Evolutionary conservation across 1,139 yeast species (phyloP).

Genomic region (Protomyces lactucae-debilis): DNA sequence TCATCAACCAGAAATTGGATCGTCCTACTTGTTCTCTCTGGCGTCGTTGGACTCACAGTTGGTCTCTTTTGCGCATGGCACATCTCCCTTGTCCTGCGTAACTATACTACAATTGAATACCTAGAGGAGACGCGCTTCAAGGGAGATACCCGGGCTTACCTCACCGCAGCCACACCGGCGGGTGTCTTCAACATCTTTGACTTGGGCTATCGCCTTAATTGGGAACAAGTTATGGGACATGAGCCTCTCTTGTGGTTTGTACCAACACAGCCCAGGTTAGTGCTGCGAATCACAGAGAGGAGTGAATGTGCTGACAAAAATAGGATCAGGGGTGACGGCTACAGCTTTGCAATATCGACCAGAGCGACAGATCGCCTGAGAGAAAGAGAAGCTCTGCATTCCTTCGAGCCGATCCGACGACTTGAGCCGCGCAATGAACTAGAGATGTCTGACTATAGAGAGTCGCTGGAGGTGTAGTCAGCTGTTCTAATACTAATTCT

Average conservation of each 20-base stretch:
- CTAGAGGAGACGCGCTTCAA: constrained; percentile 53
- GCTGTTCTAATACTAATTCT: not conserved
- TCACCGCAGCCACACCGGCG: constrained; percentile 1
- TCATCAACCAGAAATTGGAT: constrained; percentile 45
- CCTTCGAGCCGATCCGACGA: constrained; percentile 1
- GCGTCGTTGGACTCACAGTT: constrained; percentile 62
- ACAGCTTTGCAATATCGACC: constrained; percentile 5
- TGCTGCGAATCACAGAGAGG: not conserved
- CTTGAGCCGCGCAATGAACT: not conserved
- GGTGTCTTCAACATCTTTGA: constrained; percentile 65
- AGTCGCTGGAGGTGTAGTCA: not conserved
- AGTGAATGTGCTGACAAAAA: not conserved
- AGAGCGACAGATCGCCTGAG: constrained; percentile 9
- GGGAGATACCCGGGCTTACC: constrained; percentile 42
- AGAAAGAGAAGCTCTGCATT: constrained; percentile 9
- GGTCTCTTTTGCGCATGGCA: constrained; percentile 57
- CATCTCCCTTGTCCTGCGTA: constrained; percentile 51
- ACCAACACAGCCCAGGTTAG: constrained; percentile 46
- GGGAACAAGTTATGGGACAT: constrained; percentile 69
- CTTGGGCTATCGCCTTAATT: constrained; percentile 58
- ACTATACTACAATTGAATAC: constrained; percentile 77
- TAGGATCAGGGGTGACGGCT: not conserved
- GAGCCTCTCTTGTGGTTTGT: constrained; percentile 62
- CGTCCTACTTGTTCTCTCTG: constrained; percentile 54
- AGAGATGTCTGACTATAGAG: not conserved